Conservation (phyloP, 768 basidiomycete species). For the Candolleomyces eurysporus region DNA sequence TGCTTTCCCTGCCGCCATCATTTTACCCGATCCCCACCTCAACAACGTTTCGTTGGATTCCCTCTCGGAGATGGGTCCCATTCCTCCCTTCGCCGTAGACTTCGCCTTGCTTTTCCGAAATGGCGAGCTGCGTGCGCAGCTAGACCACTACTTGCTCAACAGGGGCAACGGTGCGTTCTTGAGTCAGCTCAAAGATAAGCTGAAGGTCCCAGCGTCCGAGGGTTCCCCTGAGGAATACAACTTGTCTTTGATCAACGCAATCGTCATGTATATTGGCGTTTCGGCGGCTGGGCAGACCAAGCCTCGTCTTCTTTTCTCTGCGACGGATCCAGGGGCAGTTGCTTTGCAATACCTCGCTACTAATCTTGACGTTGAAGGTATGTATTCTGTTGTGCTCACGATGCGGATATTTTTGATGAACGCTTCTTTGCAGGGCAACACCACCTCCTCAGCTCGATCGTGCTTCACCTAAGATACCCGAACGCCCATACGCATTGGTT, state of each 20-base stretch:
- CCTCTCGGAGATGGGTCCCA: conserved; percentile 87
- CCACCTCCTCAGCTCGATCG: conserved; percentile 88
- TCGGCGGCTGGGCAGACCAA: conserved; percentile 89
- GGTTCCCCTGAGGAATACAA: conserved; percentile 69
- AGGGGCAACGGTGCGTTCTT: conserved; percentile 72
- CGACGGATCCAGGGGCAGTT: conserved; percentile 81
- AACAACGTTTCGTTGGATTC: conserved; percentile 71
- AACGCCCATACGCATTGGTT: conserved; percentile 99
- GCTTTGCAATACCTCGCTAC: conserved; percentile 79
- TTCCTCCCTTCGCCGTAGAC: conserved; percentile 90
- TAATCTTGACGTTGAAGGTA: conserved; percentile 90
- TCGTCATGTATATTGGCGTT: conserved; percentile 96
- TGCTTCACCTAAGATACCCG: conserved; percentile 94
- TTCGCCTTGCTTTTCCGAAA: conserved; percentile 80
- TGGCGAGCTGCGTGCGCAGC: conserved; percentile 71
- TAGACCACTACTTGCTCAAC: conserved; percentile 85
- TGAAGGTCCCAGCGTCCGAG: conserved; percentile 53
- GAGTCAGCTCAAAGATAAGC: conserved; percentile 73
- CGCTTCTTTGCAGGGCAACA: conserved; percentile 72
- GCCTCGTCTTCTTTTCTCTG: conserved; percentile 75
- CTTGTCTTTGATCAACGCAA: conserved; percentile 84
- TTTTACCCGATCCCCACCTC: conserved; percentile 85
- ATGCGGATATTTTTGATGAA: conserved; percentile 6
- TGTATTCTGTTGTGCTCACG: conserved; percentile 19
- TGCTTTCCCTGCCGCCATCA: conserved; percentile 82